Conservation (phyloP, 352 stramenopile species). For the Pythium myriotylum region DNA sequence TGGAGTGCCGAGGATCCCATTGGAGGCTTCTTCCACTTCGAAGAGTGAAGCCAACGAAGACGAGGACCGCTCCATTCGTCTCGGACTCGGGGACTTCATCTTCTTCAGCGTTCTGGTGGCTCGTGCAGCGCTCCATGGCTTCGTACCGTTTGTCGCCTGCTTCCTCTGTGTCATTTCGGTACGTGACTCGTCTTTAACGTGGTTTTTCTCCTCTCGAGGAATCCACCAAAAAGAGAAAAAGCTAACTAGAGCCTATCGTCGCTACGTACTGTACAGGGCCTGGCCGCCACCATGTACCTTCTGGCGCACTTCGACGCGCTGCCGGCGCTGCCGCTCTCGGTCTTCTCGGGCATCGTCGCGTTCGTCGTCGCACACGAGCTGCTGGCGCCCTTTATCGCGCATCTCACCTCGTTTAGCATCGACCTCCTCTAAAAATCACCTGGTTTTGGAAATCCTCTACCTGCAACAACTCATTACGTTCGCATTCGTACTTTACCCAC, state of each 20-base stretch:
- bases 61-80: conserved; percentile 79
- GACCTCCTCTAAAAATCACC: conserved; percentile 16
- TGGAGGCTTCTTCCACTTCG: neutral
- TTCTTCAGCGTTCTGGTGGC: conserved; percentile 98
- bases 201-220: too few relatives aligned
- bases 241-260: too few relatives aligned
- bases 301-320: conserved; percentile 93
- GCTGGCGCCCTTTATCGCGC: conserved; percentile 34
- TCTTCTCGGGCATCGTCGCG: conserved; percentile 81
- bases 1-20: too few relatives aligned
- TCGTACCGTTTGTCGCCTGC: conserved; percentile 91
- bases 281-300: conserved; percentile 93
- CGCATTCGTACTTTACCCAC: neutral
- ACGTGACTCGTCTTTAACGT: conserved; percentile 27
- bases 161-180: conserved; percentile 92
- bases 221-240: too few relatives aligned
- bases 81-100: conserved; percentile 97
- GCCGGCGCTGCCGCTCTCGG: conserved; percentile 95
- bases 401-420: conserved; percentile 23
- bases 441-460: conserved; percentile 16
- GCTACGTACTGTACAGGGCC: too few relatives aligned
- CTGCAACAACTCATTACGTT: conserved; percentile 2
- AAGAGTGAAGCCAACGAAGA: conserved; percentile 31
- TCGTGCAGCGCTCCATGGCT: conserved; percentile 91
- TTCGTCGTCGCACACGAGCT: conserved; percentile 46